Evolutionary conservation across 108 stramenopile genomes (phyloP), one percentile per base, ranked within the genome.

Genomic region (Nannochloropsis salina): DNA sequence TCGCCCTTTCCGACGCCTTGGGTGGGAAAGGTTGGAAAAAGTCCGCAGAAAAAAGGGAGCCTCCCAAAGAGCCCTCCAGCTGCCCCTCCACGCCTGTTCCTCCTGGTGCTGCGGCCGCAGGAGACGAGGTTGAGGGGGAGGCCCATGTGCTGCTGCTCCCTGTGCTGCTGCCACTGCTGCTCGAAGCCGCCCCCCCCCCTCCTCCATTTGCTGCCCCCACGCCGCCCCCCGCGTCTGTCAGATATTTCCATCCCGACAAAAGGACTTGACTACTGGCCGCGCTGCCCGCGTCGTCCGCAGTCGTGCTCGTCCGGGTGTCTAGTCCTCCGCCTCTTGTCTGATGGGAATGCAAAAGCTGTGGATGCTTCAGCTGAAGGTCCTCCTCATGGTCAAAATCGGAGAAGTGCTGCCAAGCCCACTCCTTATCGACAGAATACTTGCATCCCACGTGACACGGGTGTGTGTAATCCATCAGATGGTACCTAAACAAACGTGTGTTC

Each of bases 91-190:
- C 31, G 31, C 31, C 31, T 31, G 31, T 31, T 31, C 31, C 61
- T 2, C 61, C 61, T 74, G 20, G 20, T 74, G 61, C 61, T 15
- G 61, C 61, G 4, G 20, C 61, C 6, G 61, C n/a, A 15, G 61
- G 61, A 15, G 61, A 74, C 61, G 6, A 74, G 20, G 61, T n/a
- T 74, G 61, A 74, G n/a, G 61, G 61, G 4, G 61, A 74, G n/a
- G 61, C 61, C 61, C 61, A 74, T n/a, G 61, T 74, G n/a, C 61
- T 74, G 61, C 61, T 6, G n/a, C 61, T 74, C 15, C 61, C 61
- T n/a, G 61, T 74, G 61, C 61, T 74, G n/a, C 61, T 74, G 61
- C n/a, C n/a, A 74, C 61, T 74, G 61, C 61, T 74, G 61, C n/a
- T 74, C n/a, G 20, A 15, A n/a, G n/a, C n/a, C n/a, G 61, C 15